Conservation (phyloP, 768 basidiomycete genomes). For the Hypholoma sublateritium region DNA sequence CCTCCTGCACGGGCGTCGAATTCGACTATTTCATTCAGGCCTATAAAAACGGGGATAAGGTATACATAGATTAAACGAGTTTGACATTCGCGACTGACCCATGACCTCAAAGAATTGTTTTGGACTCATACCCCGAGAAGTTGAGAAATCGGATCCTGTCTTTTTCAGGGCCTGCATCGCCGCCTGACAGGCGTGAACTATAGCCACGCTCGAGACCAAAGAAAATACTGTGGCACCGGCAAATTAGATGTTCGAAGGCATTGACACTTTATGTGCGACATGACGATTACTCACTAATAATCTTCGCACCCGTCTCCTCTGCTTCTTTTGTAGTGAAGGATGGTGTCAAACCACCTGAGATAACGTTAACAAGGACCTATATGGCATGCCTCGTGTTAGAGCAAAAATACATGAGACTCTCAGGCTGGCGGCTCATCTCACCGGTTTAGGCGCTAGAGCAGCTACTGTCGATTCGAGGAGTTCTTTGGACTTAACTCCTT, state of each 20-base stretch:
- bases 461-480: conserved; percentile 63
- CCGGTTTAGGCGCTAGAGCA: conserved; percentile 72
- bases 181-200: conserved; percentile 71
- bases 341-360: conserved; percentile 31
- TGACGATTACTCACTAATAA: conserved; percentile 58
- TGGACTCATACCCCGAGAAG: conserved; percentile 69
- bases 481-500: conserved; percentile 72
- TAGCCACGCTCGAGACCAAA: conserved; percentile 74
- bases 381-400: background rate
- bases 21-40: conserved; percentile 50
- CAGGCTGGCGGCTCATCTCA: conserved; percentile 24
- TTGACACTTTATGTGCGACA: no score
- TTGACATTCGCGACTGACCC: conserved; percentile 40
- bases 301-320: conserved; percentile 69
- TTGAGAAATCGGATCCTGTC: conserved; percentile 73
- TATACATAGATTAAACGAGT: background rate
- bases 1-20: conserved; percentile 62
- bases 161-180: conserved; percentile 79
- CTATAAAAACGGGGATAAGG: conserved; percentile 23
- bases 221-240: conserved; percentile 58
- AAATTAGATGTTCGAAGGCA: background rate
- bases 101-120: conserved; percentile 77
- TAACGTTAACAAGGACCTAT: conserved; percentile 54
- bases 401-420: background rate
- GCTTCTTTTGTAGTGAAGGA: conserved; percentile 65